Evolutionary conservation across 1,284 basidiomycete species (phyloP).

Genomic region (Ceratobasidium sp.): DNA sequence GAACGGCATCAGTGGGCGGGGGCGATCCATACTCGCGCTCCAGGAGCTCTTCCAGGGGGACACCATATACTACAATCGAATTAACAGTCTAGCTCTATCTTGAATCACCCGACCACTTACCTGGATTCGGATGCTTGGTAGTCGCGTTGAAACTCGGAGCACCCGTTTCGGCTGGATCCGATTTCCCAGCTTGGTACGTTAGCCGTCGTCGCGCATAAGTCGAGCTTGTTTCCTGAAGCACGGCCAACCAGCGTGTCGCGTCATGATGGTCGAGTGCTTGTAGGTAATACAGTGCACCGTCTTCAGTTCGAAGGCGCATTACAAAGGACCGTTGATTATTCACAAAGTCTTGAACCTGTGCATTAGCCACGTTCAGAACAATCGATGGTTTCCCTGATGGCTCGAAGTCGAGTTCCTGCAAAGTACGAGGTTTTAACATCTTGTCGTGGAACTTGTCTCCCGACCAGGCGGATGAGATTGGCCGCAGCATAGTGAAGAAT

Average conservation of each 20-base stretch:
- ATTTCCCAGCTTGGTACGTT: conserved; percentile 71
- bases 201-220: conserved; percentile 74
- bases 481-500: conserved; percentile 81
- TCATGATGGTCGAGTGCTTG: conserved; percentile 71
- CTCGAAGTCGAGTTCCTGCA: conserved; percentile 73
- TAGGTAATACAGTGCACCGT: conserved; percentile 78
- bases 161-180: conserved; percentile 63
- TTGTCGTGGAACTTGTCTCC: conserved; percentile 17
- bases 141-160: conserved; percentile 30
- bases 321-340: conserved; percentile 79
- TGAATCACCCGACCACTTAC: conserved; percentile 53
- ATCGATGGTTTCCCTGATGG: conserved; percentile 71
- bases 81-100: conserved; percentile 5
- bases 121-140: conserved; percentile 62
- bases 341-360: conserved; percentile 68
- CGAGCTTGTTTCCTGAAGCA: conserved; percentile 69
- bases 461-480: conserved; percentile 60
- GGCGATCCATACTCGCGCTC: conserved; percentile 63
- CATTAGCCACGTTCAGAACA: conserved; percentile 72
- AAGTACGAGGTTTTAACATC: conserved; percentile 58
- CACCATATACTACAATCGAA: conserved; percentile 70
- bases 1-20: conserved; percentile 62
- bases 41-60: conserved; percentile 70
- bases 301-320: conserved; percentile 80
- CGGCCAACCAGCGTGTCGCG: conserved; percentile 75